These are phyloP conservation scores for Lachancea meyersii DNA, from an alignment of 805 yeast species.

Conservation along the genomic window DNA sequence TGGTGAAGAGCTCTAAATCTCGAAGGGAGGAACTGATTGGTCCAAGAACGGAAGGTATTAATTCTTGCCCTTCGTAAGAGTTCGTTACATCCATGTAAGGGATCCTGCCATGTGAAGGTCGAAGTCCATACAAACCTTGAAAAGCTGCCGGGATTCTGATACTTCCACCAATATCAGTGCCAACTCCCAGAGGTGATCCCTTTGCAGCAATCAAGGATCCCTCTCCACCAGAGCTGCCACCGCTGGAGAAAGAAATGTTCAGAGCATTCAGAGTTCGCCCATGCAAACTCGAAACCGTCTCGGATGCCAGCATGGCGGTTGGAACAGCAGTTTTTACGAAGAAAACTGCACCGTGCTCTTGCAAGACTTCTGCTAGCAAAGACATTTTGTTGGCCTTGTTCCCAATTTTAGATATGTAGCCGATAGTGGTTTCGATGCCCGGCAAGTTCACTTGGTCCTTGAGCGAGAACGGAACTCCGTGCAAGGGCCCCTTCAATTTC, in stretches of 20 bases:
- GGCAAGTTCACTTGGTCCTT: slow-evolving; percentile 37
- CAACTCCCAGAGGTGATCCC: slow-evolving; percentile 53
- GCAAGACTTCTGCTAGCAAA: slow-evolving; percentile 17
- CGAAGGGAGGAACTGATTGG: slow-evolving; percentile 47
- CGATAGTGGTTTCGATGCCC: slow-evolving; percentile 21
- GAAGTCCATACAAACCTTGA: slow-evolving; percentile 36
- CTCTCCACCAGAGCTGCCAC: slow-evolving; percentile 63
- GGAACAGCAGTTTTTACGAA: slow-evolving; percentile 57
- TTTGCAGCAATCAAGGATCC: slow-evolving; percentile 48
- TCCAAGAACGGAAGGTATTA: slow-evolving; percentile 51
- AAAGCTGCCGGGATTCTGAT: slow-evolving; percentile 56
- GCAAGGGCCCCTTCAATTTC: slow-evolving; percentile 52
- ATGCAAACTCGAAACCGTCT: slow-evolving; percentile 46
- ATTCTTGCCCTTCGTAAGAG: slow-evolving; percentile 45
- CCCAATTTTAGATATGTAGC: slow-evolving; percentile 19
- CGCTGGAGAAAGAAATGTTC: slow-evolving; percentile 46
- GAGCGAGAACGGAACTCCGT: slow-evolving; percentile 60
- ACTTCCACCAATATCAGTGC: slow-evolving; percentile 61
- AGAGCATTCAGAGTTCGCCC: slow-evolving; percentile 50
- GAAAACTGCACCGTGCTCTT: slow-evolving; percentile 46
- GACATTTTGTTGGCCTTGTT: slow-evolving; percentile 16
- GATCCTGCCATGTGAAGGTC: slow-evolving; percentile 20
- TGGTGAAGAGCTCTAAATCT: slow-evolving; percentile 46
- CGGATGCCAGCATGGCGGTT: slow-evolving; percentile 56
- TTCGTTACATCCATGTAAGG: slow-evolving; percentile 34